Evolutionary conservation across 768 basidiomycete species (phyloP), one percentile per base, ranked within the genome.

Genomic region (Boletus fagicola): DNA sequence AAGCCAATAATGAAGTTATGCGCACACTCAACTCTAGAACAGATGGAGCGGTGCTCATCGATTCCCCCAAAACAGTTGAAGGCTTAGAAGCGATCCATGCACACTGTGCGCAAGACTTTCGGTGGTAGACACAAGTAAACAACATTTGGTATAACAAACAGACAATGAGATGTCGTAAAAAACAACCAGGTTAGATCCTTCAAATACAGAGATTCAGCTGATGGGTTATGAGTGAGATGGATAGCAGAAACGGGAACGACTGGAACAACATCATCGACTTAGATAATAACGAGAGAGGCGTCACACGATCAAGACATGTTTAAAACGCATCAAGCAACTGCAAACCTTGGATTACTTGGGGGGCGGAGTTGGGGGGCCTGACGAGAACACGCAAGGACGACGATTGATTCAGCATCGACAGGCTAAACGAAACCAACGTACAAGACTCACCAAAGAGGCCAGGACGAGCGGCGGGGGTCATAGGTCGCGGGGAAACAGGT

Each of bases 371-470:
- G 78, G 70, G 0, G 78, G 79, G 31, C 78, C 78, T 80, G 56
- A 40, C 5, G 31, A 18, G 31, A 15, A 30, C 59, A 44, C 13
- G 9, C 22, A 6, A 47, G 18, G 8, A 20, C 8, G n/a, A 15
- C 4, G 20, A 40, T 43, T 30, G 51, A 16, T 31, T 66, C 56
- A 47, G 15, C 50, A 43, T n/a, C 7, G 10, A 20, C 38, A 24
- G 11, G 6, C 28, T 22, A 42, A 10, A 31, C 2, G 24, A 33
- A 22, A 18, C 28, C 20, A 1, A 44, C 44, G 35, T 16, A 33
- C 12, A 31, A 42, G 28, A 49, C 68, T 58, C 57, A 87, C 88
- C 88, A 65, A 90, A 91, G 22, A 91, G 76, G 33, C 88, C 88
- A 36, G 77, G 64, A 59, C 85, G 80, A 9, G 78, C 72, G 8